A percentile compares a stretch with the other conserved stretches of the same genome.
Evolutionary conservation across 306 rosid species (phyloP).

Genomic region (Castanospermum australe): DNA sequence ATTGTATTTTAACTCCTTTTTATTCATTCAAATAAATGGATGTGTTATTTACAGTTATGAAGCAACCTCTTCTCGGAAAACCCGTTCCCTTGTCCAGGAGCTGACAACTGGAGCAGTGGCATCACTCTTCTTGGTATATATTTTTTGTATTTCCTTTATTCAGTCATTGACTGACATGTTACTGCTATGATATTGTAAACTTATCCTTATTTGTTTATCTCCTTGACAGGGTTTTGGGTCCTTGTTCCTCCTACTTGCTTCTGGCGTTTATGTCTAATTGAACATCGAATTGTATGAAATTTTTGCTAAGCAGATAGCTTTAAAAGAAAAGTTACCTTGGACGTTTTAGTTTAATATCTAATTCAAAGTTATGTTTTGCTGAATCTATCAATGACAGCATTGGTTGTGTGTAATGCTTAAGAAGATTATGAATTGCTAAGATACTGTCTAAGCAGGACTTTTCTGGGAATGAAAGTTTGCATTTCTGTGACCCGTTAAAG

Average conservation of each 20-base stretch:
- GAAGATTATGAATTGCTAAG: slow-evolving; percentile 25
- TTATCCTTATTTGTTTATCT: not conserved
- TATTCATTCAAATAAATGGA: not conserved
- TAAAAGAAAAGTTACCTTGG: slow-evolving; percentile 30
- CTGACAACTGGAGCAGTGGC: slow-evolving; percentile 81
- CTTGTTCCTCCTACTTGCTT: slow-evolving; percentile 87
- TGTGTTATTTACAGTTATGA: slow-evolving; percentile 64
- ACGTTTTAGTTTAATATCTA: slow-evolving; percentile 22
- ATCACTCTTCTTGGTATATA: slow-evolving; percentile 74
- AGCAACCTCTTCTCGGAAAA: slow-evolving; percentile 83
- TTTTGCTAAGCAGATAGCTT: slow-evolving; percentile 47
- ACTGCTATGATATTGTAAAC: slow-evolving; percentile 23
- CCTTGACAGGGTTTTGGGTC: slow-evolving; percentile 82
- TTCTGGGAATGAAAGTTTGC: not conserved
- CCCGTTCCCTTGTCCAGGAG: slow-evolving; percentile 81
- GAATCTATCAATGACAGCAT: slow-evolving; percentile 15
- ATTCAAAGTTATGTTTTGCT: slow-evolving; percentile 8
- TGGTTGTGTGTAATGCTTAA: slow-evolving; percentile 27
- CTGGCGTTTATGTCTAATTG: slow-evolving; percentile 85
- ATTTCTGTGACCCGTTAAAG: not conserved
- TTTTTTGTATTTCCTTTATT: not conserved
- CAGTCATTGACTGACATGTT: slow-evolving; percentile 3
- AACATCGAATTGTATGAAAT: slow-evolving; percentile 19
- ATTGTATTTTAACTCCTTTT: not conserved
- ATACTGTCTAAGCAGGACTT: slow-evolving; percentile 17